These are phyloP conservation scores for Mycena capillaripes DNA, from an alignment of 768 basidiomycete genomes.

Conservation along the genomic window DNA sequence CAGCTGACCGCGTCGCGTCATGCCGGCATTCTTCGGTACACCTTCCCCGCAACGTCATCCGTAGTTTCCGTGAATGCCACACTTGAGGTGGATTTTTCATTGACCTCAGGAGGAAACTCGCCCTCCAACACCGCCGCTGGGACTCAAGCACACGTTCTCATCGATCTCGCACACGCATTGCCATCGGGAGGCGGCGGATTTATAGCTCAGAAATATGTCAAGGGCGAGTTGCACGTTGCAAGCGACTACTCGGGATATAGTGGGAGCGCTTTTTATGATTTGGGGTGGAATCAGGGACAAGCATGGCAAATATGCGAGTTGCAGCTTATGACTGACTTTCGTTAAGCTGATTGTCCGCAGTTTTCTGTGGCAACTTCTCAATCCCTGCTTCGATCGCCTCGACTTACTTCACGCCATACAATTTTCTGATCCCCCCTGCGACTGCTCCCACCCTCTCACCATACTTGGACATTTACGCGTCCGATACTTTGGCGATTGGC, in stretches of 20 bases:
- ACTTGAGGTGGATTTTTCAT: background rate
- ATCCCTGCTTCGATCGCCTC: background rate
- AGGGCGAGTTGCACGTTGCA: conserved; percentile 17
- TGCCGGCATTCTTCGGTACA: background rate
- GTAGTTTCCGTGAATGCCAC: background rate
- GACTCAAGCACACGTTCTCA: conserved; percentile 5
- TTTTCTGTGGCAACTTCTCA: conserved; percentile 17
- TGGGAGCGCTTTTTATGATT: conserved; percentile 3
- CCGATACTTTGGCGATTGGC: conserved; percentile 5
- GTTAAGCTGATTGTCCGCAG: background rate
- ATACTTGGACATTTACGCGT: conserved; percentile 12
- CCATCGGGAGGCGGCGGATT: conserved; percentile 11
- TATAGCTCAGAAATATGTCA: conserved; percentile 16
- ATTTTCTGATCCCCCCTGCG: conserved; percentile 1
- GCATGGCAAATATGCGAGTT: conserved; percentile 16
- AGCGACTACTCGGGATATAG: conserved; percentile 10
- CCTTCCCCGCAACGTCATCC: background rate
- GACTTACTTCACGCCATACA: conserved; percentile 13
- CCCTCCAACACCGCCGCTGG: background rate
- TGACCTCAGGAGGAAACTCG: background rate
- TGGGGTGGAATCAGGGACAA: conserved; percentile 13
- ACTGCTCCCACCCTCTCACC: background rate
- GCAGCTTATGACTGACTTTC: background rate
- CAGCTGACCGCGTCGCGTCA: conserved; percentile 10
- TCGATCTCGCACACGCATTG: conserved; percentile 5